These are phyloP conservation scores for Wickerhamomyces sp. DNA, from an alignment of 1,139 yeast species.

Conservation along the genomic window DNA sequence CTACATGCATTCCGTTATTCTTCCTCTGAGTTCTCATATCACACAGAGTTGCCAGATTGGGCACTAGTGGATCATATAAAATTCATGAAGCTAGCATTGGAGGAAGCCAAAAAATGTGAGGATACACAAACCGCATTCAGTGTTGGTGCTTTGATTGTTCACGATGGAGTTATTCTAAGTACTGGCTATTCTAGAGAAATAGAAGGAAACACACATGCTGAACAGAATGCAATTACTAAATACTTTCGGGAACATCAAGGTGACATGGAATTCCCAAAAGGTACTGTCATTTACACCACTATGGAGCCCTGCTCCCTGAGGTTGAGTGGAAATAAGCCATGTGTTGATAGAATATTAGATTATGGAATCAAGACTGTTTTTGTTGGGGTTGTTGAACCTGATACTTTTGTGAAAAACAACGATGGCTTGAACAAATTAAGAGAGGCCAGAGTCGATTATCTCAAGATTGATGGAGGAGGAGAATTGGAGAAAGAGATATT, in stretches of 20 bases:
- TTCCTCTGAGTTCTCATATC: constrained; percentile 33
- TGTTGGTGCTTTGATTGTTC: constrained; percentile 86
- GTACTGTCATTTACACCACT: constrained; percentile 84
- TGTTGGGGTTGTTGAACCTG: constrained; percentile 92
- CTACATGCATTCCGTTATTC: constrained; percentile 54
- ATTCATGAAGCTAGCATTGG: constrained; percentile 61
- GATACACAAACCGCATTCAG: constrained; percentile 85
- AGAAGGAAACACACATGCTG: constrained; percentile 97
- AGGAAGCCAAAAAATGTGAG: constrained; percentile 75
- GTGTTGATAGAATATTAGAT: constrained; percentile 70
- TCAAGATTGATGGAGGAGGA: constrained; percentile 81
- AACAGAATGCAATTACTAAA: constrained; percentile 88
- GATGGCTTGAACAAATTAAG: constrained; percentile 53
- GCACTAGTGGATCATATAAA: constrained; percentile 55
- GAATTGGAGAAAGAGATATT: constrained; percentile 46
- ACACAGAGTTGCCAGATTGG: constrained; percentile 79
- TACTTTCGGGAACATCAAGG: constrained; percentile 41
- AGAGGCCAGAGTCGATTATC: constrained; percentile 58
- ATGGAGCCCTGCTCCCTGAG: constrained; percentile 97
- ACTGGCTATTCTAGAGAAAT: constrained; percentile 89
- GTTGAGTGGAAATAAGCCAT: constrained; percentile 85
- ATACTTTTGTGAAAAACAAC: constrained; percentile 77
- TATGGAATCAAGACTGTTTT: constrained; percentile 63
- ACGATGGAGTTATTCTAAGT: constrained; percentile 57
- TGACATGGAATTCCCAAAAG: constrained; percentile 52